phyloP scores from a whole-genome alignment of 805 yeast genomes.

The Hyphopichia homilentoma region DNA sequence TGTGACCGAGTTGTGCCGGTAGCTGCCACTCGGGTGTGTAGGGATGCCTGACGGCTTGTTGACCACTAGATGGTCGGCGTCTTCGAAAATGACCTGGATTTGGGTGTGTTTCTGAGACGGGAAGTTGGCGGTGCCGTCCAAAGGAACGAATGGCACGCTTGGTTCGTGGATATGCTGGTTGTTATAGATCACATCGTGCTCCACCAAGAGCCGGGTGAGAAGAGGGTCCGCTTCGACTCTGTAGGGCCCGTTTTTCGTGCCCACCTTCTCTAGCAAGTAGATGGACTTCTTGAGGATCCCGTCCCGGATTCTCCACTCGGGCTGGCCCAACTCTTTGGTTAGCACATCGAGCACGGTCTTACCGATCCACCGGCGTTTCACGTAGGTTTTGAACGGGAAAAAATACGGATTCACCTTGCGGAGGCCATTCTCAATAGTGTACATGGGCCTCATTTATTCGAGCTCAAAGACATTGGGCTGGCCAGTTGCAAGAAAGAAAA shows the following conservation, averaged over 20 bases:
- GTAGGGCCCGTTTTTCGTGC: conserved; percentile 12
- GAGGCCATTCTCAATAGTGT: conserved; percentile 23
- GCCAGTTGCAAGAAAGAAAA: no score
- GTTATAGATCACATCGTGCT: conserved; percentile 27
- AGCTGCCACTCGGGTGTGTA: conserved; percentile 49
- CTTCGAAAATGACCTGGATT: conserved; percentile 30
- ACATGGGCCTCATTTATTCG: conserved; percentile 4
- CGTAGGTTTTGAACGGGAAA: conserved; percentile 25
- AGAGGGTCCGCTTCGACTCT: conserved; percentile 19
- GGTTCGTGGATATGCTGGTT: conserved; percentile 46
- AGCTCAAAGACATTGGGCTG: no score
- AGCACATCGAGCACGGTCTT: conserved; percentile 28
- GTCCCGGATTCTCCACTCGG: conserved; percentile 13
- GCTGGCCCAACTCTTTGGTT: conserved; percentile 32
- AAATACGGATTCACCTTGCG: conserved; percentile 36
- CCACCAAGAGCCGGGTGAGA: no score
- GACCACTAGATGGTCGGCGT: conserved; percentile 38
- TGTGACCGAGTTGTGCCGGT: conserved; percentile 38
- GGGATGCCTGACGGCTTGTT: conserved; percentile 54
- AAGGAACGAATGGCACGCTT: conserved; percentile 22
- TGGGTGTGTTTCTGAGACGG: conserved; percentile 6
- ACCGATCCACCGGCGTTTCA: conserved; percentile 38
- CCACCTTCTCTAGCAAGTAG: conserved; percentile 20
- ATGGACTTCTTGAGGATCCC: conserved; percentile 23
- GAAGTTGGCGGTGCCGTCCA: conserved; percentile 3